These are phyloP conservation scores for Pseudozyma tsukubaensis DNA, from an alignment of 1,284 basidiomycete species.

Conservation along the genomic window DNA sequence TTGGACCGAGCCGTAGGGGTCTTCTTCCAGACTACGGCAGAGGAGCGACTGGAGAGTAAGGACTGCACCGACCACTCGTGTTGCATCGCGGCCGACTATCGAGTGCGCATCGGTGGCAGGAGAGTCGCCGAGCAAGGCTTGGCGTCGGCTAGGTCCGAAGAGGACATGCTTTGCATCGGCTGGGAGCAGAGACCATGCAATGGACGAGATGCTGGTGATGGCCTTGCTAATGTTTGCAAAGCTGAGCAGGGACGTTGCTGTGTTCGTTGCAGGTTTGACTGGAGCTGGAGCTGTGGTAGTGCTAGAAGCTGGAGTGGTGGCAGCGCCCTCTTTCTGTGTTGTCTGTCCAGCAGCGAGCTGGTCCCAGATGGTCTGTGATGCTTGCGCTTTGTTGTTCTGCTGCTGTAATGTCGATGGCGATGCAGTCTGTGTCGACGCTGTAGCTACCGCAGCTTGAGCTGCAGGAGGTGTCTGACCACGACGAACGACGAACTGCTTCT, in stretches of 20 bases:
- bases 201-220: not conserved
- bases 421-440: not conserved
- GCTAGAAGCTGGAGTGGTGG: not conserved
- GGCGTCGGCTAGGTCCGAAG: conserved; percentile 36
- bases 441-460: not conserved
- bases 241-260: conserved; percentile 13
- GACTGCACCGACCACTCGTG: conserved; percentile 23
- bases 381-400: conserved; percentile 13
- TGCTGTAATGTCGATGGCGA: conserved; percentile 12
- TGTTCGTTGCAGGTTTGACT: conserved; percentile 1
- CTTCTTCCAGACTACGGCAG: conserved; percentile 53
- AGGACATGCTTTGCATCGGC: conserved; percentile 56
- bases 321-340: conserved; percentile 11
- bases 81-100: conserved; percentile 22
- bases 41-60: conserved; percentile 37
- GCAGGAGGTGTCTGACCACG: conserved; percentile 8
- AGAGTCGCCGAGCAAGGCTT: conserved; percentile 22
- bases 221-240: not conserved
- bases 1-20: conserved; percentile 54
- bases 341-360: conserved; percentile 36
- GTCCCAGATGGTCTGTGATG: conserved; percentile 33
- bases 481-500: conserved; percentile 31
- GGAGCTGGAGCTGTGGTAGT: not conserved
- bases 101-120: conserved; percentile 16
- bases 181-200: conserved; percentile 31